phyloP scores from a whole-genome alignment of 331 rosid species.

The Rhamnella rubrinervis region DNA sequence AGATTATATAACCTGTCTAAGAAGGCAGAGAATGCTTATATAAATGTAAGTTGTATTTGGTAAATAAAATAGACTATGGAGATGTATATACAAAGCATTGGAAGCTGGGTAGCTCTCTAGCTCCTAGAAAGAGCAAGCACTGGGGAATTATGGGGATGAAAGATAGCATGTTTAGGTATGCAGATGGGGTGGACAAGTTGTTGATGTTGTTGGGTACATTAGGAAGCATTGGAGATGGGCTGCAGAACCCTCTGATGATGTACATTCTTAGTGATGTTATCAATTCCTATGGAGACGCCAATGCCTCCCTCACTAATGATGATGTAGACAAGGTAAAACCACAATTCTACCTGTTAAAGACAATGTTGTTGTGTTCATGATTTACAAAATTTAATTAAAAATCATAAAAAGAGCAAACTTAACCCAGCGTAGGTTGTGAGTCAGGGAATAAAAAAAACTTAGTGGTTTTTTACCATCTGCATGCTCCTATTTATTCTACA shows the following conservation, averaged over 20 bases:
- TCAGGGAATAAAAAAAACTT: no score
- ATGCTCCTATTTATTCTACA: not conserved
- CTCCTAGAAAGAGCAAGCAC: slow-evolving; percentile 13
- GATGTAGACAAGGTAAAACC: slow-evolving; percentile 75
- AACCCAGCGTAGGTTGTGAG: no score
- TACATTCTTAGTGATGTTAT: slow-evolving; percentile 80
- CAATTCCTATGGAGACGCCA: slow-evolving; percentile 58
- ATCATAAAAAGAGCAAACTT: no score
- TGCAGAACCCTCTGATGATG: slow-evolving; percentile 81
- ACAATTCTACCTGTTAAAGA: not conserved
- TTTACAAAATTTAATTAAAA: no score
- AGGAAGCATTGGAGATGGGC: slow-evolving; percentile 90
- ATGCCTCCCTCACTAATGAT: slow-evolving; percentile 35
- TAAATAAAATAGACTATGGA: slow-evolving; percentile 10
- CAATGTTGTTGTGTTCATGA: not conserved
- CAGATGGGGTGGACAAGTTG: slow-evolving; percentile 69
- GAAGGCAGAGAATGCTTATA: not conserved
- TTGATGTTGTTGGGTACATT: slow-evolving; percentile 75
- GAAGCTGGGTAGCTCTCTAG: slow-evolving; percentile 2
- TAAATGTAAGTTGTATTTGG: slow-evolving; percentile 7
- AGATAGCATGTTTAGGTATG: slow-evolving; percentile 63
- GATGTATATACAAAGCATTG: not conserved
- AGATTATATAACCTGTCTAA: not conserved
- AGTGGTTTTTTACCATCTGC: not conserved
- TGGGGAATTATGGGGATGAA: slow-evolving; percentile 43